Percentiles rank a stretch among this genome's conserved stretches.
These are phyloP conservation scores for Leptomonas seymouri DNA, from an alignment of 208 protist genomes.

Conservation along the genomic window DNA sequence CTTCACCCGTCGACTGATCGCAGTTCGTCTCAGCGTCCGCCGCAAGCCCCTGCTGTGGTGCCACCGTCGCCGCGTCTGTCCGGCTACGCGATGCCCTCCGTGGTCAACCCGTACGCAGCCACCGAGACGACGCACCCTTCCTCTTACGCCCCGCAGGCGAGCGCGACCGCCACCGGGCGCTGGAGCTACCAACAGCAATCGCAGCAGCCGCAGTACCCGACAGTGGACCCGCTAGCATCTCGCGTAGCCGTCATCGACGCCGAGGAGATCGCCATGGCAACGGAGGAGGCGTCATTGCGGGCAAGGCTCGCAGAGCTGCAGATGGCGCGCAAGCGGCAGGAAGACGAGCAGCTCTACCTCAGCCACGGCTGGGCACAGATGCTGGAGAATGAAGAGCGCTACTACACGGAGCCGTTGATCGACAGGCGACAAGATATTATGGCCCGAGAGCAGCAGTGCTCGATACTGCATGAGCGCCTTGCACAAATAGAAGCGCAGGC, in stretches of 20 bases:
- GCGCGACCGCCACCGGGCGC: conserved; percentile 22
- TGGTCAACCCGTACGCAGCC: conserved; percentile 37
- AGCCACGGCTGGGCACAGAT: conserved; percentile 66
- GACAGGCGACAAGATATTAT: conserved; percentile 49
- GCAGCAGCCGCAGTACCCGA: conserved; percentile 29
- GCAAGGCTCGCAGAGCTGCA: conserved; percentile 51
- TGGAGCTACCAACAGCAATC: conserved; percentile 39
- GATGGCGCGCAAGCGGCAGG: conserved; percentile 34
- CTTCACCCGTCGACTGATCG: conserved; percentile 16
- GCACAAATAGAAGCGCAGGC: conserved; percentile 48
- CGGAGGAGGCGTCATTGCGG: conserved; percentile 49
- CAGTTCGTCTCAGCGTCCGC: conserved; percentile 17
- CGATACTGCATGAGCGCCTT: conserved; percentile 43
- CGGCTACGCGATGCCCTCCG: conserved; percentile 30
- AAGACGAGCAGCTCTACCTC: conserved; percentile 61
- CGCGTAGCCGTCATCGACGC: conserved; percentile 44
- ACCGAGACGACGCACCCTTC: conserved; percentile 24
- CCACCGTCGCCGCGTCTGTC: conserved; percentile 31
- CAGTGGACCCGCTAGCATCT: conserved; percentile 23
- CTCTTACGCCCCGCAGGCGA: conserved; percentile 33
- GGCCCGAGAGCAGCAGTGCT: conserved; percentile 56
- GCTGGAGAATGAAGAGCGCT: conserved; percentile 75
- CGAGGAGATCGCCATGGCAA: conserved; percentile 43
- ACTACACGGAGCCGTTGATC: conserved; percentile 63
- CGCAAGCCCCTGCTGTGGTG: neutral